Evolutionary conservation across 78 protist species (phyloP).

Genomic region (Polysphondylium violaceum): DNA sequence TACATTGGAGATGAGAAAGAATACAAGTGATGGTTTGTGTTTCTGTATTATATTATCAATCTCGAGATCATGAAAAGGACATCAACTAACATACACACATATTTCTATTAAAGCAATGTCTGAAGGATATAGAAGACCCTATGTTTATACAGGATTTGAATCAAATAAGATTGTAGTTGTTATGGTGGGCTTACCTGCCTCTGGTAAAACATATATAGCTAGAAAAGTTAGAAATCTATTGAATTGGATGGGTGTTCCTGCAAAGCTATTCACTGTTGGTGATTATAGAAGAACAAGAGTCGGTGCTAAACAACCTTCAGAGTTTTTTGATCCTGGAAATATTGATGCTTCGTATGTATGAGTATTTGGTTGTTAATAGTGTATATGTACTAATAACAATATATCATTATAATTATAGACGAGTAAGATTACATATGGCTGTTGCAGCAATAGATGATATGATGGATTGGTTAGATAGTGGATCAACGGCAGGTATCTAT

Average conservation of each 20-base stretch:
- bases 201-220: slow-evolving; percentile 88
- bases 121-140: slow-evolving; percentile 73
- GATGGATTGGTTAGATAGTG: slow-evolving; percentile 80
- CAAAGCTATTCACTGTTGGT: slow-evolving; percentile 85
- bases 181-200: slow-evolving; percentile 93
- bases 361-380: no score
- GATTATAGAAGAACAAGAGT: slow-evolving; percentile 63
- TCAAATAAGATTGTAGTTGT: slow-evolving; percentile 84
- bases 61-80: no score
- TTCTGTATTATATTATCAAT: not conserved
- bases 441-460: slow-evolving; percentile 85
- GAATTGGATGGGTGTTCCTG: slow-evolving; percentile 82
- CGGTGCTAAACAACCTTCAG: slow-evolving; percentile 85
- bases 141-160: slow-evolving; percentile 77
- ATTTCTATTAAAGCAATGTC: slow-evolving; percentile 26
- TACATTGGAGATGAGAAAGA: slow-evolving; percentile 71
- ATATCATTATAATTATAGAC: no score
- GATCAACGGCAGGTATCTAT: slow-evolving; percentile 83
- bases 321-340: slow-evolving; percentile 89
- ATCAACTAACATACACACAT: not conserved
- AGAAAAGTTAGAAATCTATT: slow-evolving; percentile 86
- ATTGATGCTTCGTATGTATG: slow-evolving; percentile 63
- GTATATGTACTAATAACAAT: no score
- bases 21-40: slow-evolving; percentile 37
- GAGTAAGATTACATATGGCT: slow-evolving; percentile 78